A percentile compares a stretch with the other conserved stretches of the same genome.
Conservation (phyloP, 208 protist species). For the Crithidia thermophila region DNA sequence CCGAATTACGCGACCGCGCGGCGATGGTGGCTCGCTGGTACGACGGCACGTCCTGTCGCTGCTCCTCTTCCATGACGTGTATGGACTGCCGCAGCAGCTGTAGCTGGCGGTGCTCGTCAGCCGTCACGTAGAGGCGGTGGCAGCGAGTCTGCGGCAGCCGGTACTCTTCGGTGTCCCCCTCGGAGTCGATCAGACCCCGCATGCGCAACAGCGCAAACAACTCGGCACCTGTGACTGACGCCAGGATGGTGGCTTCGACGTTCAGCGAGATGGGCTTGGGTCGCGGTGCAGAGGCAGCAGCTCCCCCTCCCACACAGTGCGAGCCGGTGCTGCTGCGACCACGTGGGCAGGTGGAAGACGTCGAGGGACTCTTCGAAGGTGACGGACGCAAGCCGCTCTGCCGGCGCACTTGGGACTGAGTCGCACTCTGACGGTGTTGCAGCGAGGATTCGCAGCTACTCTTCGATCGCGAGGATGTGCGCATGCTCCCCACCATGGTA, state of each 20-base stretch:
- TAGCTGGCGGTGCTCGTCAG: slow-evolving; percentile 66
- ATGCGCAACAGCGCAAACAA: slow-evolving; percentile 77
- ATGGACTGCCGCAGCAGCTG: slow-evolving; percentile 53
- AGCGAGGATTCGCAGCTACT: background rate
- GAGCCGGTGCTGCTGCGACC: slow-evolving; percentile 16
- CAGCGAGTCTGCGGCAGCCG: slow-evolving; percentile 41
- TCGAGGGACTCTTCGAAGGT: background rate
- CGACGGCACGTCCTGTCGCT: slow-evolving; percentile 6
- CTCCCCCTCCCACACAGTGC: background rate
- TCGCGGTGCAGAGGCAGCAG: background rate
- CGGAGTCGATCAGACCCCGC: slow-evolving; percentile 73
- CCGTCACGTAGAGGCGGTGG: slow-evolving; percentile 71
- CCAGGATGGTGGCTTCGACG: slow-evolving; percentile 47
- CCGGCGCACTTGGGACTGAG: background rate
- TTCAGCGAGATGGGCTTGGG: slow-evolving; percentile 30
- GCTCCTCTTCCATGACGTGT: slow-evolving; percentile 17
- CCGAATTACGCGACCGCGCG: slow-evolving; percentile 26
- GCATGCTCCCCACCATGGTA: background rate
- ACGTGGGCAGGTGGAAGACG: background rate
- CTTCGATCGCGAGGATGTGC: background rate
- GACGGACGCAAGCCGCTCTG: background rate
- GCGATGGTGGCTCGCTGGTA: slow-evolving; percentile 31
- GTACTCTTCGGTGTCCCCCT: slow-evolving; percentile 63
- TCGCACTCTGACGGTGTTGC: no score
- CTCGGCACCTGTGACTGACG: slow-evolving; percentile 68